Evolutionary conservation across 140 eudicot genomes (phyloP).

Genomic region (Ambrosia hybrid): DNA sequence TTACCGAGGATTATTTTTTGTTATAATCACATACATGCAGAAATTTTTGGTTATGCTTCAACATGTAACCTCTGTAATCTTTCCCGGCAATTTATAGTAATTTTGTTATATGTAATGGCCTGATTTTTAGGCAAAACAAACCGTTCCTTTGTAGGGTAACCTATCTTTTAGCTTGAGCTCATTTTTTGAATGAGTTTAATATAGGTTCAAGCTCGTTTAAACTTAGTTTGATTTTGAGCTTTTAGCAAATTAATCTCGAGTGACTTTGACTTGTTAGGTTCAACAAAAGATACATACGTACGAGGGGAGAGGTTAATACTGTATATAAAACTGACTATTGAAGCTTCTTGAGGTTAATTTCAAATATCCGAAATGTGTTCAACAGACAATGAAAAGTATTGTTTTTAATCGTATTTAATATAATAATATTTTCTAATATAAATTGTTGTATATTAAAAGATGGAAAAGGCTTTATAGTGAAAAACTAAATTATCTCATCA

Average conservation of each 20-base stretch:
- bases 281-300: no score
- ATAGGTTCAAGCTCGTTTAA: no score
- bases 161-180: background rate
- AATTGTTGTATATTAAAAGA: background rate
- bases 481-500: background rate
- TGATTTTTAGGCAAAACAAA: background rate
- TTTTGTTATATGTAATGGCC: background rate
- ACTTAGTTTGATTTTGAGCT: background rate
- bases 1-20: slow-evolving; percentile 20
- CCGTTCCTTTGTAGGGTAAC: background rate
- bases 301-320: background rate
- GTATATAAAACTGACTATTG: background rate
- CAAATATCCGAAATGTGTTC: no score
- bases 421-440: no score
- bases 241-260: background rate
- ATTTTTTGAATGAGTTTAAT: background rate
- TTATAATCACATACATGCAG: slow-evolving; percentile 25
- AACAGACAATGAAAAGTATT: background rate
- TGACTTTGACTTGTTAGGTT: background rate
- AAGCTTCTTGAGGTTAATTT: background rate
- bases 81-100: slow-evolving; percentile 21
- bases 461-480: slow-evolving; percentile 17
- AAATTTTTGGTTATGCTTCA: slow-evolving; percentile 35
- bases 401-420: no score
- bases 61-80: slow-evolving; percentile 38